A percentile compares a stretch with the other conserved stretches of the same genome.
Conservation (phyloP, 2,329 filamentous ascomycete genomes). For the Hymenotorrendiella dingleyae region DNA sequence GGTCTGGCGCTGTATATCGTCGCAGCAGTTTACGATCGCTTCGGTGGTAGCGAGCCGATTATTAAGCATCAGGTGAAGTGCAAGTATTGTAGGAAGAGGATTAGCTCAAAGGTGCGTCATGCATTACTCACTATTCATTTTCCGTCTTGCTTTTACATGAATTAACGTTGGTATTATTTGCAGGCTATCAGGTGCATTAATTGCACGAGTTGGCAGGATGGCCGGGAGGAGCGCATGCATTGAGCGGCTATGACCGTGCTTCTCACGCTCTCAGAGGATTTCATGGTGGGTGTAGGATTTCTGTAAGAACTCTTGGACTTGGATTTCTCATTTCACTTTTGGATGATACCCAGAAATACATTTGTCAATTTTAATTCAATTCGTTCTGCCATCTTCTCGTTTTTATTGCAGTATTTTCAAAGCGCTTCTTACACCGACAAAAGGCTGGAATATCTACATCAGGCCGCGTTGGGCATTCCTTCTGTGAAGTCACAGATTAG, state of each 20-base stretch:
- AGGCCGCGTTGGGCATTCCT: no score
- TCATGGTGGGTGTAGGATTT: no score
- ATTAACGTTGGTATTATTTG: background rate
- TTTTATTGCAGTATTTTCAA: no score
- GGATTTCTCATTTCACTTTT: no score
- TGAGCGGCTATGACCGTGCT: background rate
- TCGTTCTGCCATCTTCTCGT: no score
- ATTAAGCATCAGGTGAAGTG: constrained; percentile 67
- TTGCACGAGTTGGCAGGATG: constrained; percentile 53
- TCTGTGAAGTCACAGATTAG: no score
- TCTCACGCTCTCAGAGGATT: no score
- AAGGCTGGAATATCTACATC: no score
- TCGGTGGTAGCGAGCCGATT: constrained; percentile 51
- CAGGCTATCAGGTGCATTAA: constrained; percentile 46
- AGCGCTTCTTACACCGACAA: no score
- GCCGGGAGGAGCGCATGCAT: constrained; percentile 38
- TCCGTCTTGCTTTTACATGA: background rate
- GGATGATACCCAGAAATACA: no score
- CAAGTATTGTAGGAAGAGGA: constrained; percentile 57
- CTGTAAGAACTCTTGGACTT: no score
- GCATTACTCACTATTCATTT: background rate
- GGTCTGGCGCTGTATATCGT: constrained; percentile 60
- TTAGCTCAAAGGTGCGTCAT: constrained; percentile 58
- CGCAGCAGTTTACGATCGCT: constrained; percentile 55
- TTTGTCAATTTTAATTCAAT: no score